Conservation (phyloP, 441 rosid species). For the Aleurites moluccanus region DNA sequence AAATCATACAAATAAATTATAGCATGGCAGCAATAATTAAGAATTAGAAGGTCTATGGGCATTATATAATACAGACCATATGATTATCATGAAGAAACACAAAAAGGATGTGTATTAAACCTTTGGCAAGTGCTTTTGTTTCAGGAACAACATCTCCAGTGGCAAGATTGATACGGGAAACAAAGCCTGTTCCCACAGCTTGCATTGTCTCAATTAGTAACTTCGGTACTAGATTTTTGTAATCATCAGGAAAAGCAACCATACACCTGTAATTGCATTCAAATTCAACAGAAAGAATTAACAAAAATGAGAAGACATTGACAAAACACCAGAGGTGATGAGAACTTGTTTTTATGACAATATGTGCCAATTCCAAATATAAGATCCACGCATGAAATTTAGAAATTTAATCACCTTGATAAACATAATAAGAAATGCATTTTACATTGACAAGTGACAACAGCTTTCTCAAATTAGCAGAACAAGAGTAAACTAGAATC, state of each 20-base stretch:
- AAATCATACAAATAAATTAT: not conserved
- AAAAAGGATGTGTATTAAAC: conserved; percentile 35
- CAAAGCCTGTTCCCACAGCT: conserved; percentile 65
- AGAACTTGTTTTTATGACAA: not conserved
- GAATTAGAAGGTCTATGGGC: not conserved
- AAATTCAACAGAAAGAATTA: not conserved
- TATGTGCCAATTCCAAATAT: not conserved
- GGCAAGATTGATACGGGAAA: conserved; percentile 83
- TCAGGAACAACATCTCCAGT: conserved; percentile 93
- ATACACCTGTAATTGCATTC: conserved; percentile 61
- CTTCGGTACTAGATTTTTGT: conserved; percentile 75
- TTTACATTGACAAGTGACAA: not conserved
- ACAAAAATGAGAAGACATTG: conserved; percentile 1
- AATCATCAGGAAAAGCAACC: conserved; percentile 95
- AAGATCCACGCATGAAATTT: not conserved
- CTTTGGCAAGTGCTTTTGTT: conserved; percentile 90
- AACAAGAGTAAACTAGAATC: not conserved
- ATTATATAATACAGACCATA: conserved; percentile 15
- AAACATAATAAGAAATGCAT: not conserved
- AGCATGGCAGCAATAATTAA: not conserved
- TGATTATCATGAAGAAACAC: conserved; percentile 17
- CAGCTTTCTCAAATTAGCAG: not conserved
- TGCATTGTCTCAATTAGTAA: conserved; percentile 85
- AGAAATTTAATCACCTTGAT: conserved; percentile 6
- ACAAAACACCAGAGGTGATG: not conserved